phyloP scores from a whole-genome alignment of 2,329 filamentous ascomycete species.

The Albifimbria verrucaria region DNA sequence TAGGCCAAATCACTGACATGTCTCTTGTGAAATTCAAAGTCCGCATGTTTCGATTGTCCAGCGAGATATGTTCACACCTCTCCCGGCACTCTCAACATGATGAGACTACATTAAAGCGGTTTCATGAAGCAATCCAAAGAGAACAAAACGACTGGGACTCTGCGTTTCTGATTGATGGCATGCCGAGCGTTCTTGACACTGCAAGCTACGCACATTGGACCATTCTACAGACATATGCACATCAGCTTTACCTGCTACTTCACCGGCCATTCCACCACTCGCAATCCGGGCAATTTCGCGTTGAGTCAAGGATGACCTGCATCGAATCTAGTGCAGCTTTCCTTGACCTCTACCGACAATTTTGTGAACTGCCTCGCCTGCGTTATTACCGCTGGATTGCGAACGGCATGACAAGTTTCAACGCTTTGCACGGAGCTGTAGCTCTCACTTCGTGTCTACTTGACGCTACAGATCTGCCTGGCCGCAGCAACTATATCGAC shows the following conservation, averaged over 20 bases:
- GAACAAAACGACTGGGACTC: too few relatives aligned
- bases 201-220: conserved; percentile 14
- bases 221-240: conserved; percentile 12
- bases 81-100: too few relatives aligned
- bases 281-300: conserved; percentile 4
- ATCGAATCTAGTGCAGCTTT: conserved; percentile 9
- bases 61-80: too few relatives aligned
- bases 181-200: conserved; percentile 10
- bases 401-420: neutral
- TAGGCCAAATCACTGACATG: too few relatives aligned
- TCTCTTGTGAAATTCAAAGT: too few relatives aligned
- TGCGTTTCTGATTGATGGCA: conserved; percentile 8
- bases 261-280: conserved; percentile 11
- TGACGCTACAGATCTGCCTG: neutral
- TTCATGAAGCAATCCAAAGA: too few relatives aligned
- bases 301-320: conserved; percentile 8
- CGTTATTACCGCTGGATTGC: neutral
- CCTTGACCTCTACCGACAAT: conserved; percentile 11
- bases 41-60: too few relatives aligned
- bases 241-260: conserved; percentile 15
- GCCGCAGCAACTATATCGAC: neutral
- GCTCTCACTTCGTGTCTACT: neutral
- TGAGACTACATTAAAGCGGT: too few relatives aligned
- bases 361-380: conserved; percentile 11
- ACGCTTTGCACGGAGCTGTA: neutral